Conservation (phyloP, 495 filamentous ascomycete genomes). For the Podospora appendiculata region DNA sequence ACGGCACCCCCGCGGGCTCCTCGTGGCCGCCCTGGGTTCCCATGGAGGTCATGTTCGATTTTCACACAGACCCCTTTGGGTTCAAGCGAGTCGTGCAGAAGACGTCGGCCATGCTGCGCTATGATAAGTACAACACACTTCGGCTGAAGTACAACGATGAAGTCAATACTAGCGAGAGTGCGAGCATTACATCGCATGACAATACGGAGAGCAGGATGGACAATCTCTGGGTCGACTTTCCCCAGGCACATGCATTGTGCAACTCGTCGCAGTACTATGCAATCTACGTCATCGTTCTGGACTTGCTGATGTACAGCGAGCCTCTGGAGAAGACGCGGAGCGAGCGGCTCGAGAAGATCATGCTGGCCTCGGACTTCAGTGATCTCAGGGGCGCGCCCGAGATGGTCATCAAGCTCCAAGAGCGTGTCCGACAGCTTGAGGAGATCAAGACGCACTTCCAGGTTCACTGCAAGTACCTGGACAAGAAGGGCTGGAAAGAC, state of each 20-base stretch:
- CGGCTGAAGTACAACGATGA: constrained; percentile 97
- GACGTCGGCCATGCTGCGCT: constrained; percentile 87
- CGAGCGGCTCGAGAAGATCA: constrained; percentile 93
- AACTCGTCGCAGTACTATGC: constrained; percentile 96
- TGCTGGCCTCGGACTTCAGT: constrained; percentile 99
- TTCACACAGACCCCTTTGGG: constrained; percentile 81
- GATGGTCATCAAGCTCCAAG: constrained; percentile 85
- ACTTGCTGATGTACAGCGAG: constrained; percentile 90
- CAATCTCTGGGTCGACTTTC: constrained; percentile 94
- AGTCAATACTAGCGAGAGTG: constrained; percentile 54
- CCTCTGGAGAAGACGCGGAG: constrained; percentile 91
- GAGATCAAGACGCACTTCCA: constrained; percentile 97
- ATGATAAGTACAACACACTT: constrained; percentile 97
- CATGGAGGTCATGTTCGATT: constrained; percentile 97
- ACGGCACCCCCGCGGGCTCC: constrained; percentile 75
- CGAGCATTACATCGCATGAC: constrained; percentile 31
- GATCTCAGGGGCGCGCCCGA: constrained; percentile 89
- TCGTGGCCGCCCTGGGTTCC: constrained; percentile 98
- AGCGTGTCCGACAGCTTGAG: constrained; percentile 85
- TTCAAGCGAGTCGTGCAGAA: constrained; percentile 92
- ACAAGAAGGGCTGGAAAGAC: constrained; percentile 87
- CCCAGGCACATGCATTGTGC: constrained; percentile 82
- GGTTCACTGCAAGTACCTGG: constrained; percentile 79
- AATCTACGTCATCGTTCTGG: constrained; percentile 93
- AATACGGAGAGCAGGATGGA: constrained; percentile 76